Evolutionary conservation across 2,329 filamentous ascomycete genomes (phyloP), one percentile per base, ranked within the genome.

Genomic region (Westerdykella ornata): DNA sequence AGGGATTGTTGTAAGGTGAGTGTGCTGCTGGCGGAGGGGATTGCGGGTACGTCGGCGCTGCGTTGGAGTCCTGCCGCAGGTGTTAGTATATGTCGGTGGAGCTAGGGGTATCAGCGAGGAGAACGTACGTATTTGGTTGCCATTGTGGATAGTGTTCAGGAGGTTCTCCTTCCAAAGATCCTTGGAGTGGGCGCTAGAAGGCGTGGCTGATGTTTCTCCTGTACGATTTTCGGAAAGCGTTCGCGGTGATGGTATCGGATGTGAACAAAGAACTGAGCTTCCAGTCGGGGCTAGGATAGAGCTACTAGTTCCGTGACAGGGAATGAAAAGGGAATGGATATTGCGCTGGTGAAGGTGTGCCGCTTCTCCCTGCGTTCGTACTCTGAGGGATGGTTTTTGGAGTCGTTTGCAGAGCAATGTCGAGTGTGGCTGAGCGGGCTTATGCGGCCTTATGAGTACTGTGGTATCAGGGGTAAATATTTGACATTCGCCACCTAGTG

Each of bases 1-100:
- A 44, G 26, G 59, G 49, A 30, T 53, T 52, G 29, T 54, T 51
- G 44, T 64, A 17, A 13, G 30, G 30, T 7, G 30, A 60, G 33
- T 59, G 45, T 47, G 64, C 60, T 20, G 51, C 41, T n/a, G 60
- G 61, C 3, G 56, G 53, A 12, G 60, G 60, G 3, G 54, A 51
- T 42, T 56, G 50, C 11, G 60, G 62, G 48, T 65, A 66, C 26
- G 56, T 43, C 5, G 63, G 62, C 11, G 62, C 62, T 39, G 62
- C 19, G 16, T 47, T 48, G 31, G 41, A 34, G 45, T 59, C 52
- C 54, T 56, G 14, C 6, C 2, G 17, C n/a, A 6, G 16, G 6
- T 11, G 19, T 26, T 14, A 28, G 36, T 28, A 14, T 28, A 16
- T 9, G 3, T n/a, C 3, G 34, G 3, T 36, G 9, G 5, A 6